Percentiles rank a stretch among this genome's conserved stretches.
These are phyloP conservation scores for Panaeolus cyanescens DNA, from an alignment of 768 basidiomycete species.

Conservation along the genomic window DNA sequence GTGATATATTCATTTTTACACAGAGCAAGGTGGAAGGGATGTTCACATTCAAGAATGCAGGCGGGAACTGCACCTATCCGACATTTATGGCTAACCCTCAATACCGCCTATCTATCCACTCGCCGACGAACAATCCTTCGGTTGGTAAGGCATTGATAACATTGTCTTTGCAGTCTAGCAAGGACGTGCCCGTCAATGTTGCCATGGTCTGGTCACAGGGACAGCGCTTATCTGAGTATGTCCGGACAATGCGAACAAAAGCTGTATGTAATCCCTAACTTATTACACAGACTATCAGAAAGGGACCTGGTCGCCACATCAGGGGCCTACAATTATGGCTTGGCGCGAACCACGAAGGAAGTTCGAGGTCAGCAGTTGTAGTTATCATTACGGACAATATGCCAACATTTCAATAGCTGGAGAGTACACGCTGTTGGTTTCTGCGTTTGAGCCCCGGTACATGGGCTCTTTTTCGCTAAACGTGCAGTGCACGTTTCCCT, in stretches of 20 bases:
- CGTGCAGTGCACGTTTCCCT: constrained; percentile 59
- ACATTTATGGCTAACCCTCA: constrained; percentile 93
- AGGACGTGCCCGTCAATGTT: constrained; percentile 73
- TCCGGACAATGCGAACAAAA: constrained; percentile 7
- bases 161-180: constrained; percentile 54
- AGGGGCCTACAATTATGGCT: constrained; percentile 81
- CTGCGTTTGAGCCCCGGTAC: constrained; percentile 78
- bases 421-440: constrained; percentile 82
- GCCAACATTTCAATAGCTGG: constrained; percentile 51
- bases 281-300: constrained; percentile 46
- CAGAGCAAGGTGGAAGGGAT: constrained; percentile 53
- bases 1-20: background rate
- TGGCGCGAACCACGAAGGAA: constrained; percentile 54
- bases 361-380: constrained; percentile 50
- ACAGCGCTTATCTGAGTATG: constrained; percentile 74
- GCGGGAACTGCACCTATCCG: constrained; percentile 80
- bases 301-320: constrained; percentile 75
- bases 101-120: constrained; percentile 66
- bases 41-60: constrained; percentile 72
- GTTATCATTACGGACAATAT: too few relatives aligned
- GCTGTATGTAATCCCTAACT: background rate
- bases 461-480: constrained; percentile 66
- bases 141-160: constrained; percentile 36
- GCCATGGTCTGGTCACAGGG: constrained; percentile 77
- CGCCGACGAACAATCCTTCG: constrained; percentile 21